These are phyloP conservation scores for Calophaca sinica DNA, from an alignment of 306 rosid species.

Conservation along the genomic window DNA sequence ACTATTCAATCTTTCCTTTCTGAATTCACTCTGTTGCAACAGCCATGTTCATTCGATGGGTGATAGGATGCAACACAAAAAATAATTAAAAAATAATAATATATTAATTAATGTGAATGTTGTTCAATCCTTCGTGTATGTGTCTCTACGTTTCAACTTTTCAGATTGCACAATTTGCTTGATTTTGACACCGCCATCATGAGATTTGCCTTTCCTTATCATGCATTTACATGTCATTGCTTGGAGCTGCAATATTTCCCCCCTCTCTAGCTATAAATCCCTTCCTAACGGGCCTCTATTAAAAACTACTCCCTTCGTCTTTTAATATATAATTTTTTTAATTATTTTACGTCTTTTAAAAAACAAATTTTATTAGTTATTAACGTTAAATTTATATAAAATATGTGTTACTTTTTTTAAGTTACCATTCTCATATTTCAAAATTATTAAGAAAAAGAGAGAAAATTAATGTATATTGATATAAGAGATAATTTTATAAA, in stretches of 20 bases:
- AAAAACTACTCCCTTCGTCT: too few relatives aligned
- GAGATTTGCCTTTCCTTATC: slow-evolving; percentile 90
- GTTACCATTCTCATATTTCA: too few relatives aligned
- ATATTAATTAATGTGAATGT: slow-evolving; percentile 24
- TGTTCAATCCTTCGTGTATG: slow-evolving; percentile 45
- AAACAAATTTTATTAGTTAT: too few relatives aligned
- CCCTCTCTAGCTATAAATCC: not conserved
- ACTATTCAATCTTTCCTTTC: slow-evolving; percentile 60
- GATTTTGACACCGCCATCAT: slow-evolving; percentile 93
- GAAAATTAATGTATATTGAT: too few relatives aligned
- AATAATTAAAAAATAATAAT: slow-evolving; percentile 14
- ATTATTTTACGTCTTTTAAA: too few relatives aligned
- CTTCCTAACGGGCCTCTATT: not conserved
- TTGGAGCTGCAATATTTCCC: slow-evolving; percentile 20
- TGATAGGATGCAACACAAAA: slow-evolving; percentile 43
- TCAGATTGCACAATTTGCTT: slow-evolving; percentile 75
- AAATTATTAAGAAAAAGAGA: too few relatives aligned
- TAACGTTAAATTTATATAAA: too few relatives aligned
- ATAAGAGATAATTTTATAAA: too few relatives aligned
- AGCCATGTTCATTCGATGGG: slow-evolving; percentile 61
- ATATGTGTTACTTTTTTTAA: too few relatives aligned
- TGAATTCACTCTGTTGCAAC: slow-evolving; percentile 60
- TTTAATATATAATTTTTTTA: too few relatives aligned
- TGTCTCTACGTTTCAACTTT: slow-evolving; percentile 64
- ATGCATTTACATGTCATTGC: slow-evolving; percentile 66